Base-by-base conservation (phyloP, 2,329 filamentous ascomycete genomes). In the Clarireedia hainanense region DNA sequence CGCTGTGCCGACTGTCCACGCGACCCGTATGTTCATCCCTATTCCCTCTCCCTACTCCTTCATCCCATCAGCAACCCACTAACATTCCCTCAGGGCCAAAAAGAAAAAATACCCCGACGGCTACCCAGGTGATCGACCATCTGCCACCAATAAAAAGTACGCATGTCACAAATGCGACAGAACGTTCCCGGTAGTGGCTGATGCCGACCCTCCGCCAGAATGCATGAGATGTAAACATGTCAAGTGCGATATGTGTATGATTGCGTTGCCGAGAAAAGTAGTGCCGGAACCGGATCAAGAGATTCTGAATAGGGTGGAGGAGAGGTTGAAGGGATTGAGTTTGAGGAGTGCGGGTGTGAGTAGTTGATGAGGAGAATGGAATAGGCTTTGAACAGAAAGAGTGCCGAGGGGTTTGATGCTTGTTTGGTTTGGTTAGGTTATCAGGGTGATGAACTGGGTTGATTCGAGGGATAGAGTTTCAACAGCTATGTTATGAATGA, bases 1-100 rank as follows among this genome's bases (percentile, higher is more conserved):
- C 84, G 89, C 53, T 95, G 90, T 74, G 88, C 83, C 40, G 86
- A 86, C 67, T 95, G 90, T 69, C 89, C 88, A 27, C 78, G 89
- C 64, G 84, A 90, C 65, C 89, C 89, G 79, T 90, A 80, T 70
- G 86, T 83, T 36, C 26, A 20, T 36, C 6, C 15, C 15, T 5
- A 6, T 40, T 14, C 23, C 17, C 17, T 36, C 5, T 20, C 12
- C 45, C 17, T 20, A 20, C 20, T 20, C 34, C 7, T 24, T 15
- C 12, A 23, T 2, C 20, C 20, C 20, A 4, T 17, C 6, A 2
- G n/a, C 6, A 17, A 24, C 2, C 12, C 7, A 56, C 61, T 62
- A 60, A 64, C 48, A 42, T 37, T 15, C 47, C 12, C 24, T 1
- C 64, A 85, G 82, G 49, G 75, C 83, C 58, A 88, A 86, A 72